Evolutionary conservation across 2,329 filamentous ascomycete species (phyloP).

Genomic region (Alternaria sp.): DNA sequence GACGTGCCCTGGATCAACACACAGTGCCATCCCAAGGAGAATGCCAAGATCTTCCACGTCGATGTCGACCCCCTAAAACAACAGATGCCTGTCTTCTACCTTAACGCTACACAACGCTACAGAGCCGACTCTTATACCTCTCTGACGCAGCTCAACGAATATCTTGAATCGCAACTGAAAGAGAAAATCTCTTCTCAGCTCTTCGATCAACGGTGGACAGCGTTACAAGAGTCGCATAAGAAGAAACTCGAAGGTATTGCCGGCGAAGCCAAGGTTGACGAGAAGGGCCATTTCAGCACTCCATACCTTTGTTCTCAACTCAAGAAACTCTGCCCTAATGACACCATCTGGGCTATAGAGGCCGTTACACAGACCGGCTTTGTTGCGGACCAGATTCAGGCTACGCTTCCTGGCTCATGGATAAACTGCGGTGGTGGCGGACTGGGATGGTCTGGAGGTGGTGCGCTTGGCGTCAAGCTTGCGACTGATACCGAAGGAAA

Average conservation of each 20-base stretch:
- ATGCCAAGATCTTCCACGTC: constrained; percentile 67
- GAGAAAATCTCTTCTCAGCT: constrained; percentile 50
- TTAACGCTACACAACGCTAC: constrained; percentile 60
- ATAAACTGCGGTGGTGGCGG: constrained; percentile 83
- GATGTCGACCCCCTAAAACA: constrained; percentile 72
- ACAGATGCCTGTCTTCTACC: constrained; percentile 65
- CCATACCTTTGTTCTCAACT: constrained; percentile 64
- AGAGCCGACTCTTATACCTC: constrained; percentile 61
- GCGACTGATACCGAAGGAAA: constrained; percentile 62
- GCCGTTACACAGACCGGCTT: constrained; percentile 74
- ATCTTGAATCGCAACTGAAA: constrained; percentile 57
- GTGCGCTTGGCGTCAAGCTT: constrained; percentile 75
- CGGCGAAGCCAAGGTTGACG: constrained; percentile 62
- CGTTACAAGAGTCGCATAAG: constrained; percentile 64
- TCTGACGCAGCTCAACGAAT: constrained; percentile 71
- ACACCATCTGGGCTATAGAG: constrained; percentile 79
- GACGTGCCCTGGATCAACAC: constrained; percentile 96
- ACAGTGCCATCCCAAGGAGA: constrained; percentile 63
- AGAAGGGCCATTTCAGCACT: constrained; percentile 67
- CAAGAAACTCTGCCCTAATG: constrained; percentile 62
- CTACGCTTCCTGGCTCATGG: constrained; percentile 72
- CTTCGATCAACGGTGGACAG: constrained; percentile 58
- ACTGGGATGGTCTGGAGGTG: constrained; percentile 81
- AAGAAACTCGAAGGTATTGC: constrained; percentile 66
- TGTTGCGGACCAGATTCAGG: constrained; percentile 74